Evolutionary conservation across 257 asterid genomes (phyloP), one percentile per base, ranked within the genome.

Genomic region (Nicotiana tabacum): DNA sequence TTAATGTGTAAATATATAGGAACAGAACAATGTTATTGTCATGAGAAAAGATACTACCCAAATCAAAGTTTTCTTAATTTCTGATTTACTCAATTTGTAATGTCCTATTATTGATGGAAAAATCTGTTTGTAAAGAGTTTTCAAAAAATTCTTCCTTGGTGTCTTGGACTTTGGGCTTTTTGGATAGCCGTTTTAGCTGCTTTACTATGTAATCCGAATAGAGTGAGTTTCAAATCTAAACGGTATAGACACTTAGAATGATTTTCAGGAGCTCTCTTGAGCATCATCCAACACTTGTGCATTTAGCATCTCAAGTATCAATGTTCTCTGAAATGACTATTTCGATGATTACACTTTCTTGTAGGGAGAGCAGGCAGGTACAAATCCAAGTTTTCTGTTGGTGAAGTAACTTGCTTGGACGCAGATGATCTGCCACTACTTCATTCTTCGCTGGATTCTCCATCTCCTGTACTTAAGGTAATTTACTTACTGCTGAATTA

Each of bases 311-410:
- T 3, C 57, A 43, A 24, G 24, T 72, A 24, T 46, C 0, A 13
- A 24, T 56, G 16, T 16, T n/a, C 72, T 9, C 55, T 27, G 62
- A 24, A 24, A 29, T 60, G 56, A 43, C 77, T 48, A 21, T 32
- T 24, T 48, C 11, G 17, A 48, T 24, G 81, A 55, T 27, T 72
- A 57, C 39, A 77, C 86, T 82, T 84, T 87, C 84, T 84, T 90
- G 87, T 87, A 96, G 99, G 99, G 83, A 91, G 99, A 90, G 99
- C 99, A 55, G 99, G 99, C n/a, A 90, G 99, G 84, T 96, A 89
- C 87, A 95, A 87, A 87, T 96, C 99, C 68, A 87, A 90, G 78
- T 96, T 82, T 90, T 97, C 99, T 33, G 85, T 80, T 70, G 99
- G 99, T 27, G 93, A 93, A 91, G 98, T 94, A 81, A 96, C 99